Evolutionary conservation across 2,329 filamentous ascomycete genomes (phyloP), one percentile per base, ranked within the genome.

Genomic region (Colletotrichum chrysophilum): DNA sequence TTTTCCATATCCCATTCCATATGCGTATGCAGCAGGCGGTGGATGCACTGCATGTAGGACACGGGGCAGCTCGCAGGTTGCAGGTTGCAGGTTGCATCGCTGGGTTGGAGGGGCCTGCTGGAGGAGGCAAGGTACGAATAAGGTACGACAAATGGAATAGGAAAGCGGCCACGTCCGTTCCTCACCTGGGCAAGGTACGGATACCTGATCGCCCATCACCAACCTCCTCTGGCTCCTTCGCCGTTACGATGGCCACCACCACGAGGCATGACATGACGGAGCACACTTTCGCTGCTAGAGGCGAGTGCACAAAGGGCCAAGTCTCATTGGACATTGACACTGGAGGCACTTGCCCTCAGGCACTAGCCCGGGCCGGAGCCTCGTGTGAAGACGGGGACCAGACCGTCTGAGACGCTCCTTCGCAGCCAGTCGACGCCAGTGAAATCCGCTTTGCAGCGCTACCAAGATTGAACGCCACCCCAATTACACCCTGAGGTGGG

Each of bases 381-480:
- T 75, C 62, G 43, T 68, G 73, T 75, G 52, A 60, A 70, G 67
- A 61, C n/a, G 26, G 21, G 18, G 32, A 32, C 56, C 61, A 68
- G 30, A 60, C 64, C 55, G 64, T 73, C 73, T 28, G 56, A 72
- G 62, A 67, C 64, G 70, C 62, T 72, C 68, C 62, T 62, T 75
- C 68, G 38, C 55, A 66, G 30, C 73, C 64, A 65, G 69, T 62
- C n/a, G 32, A 55, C 69, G 56, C 69, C 55, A 64, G 55, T 24
- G 62, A 32, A 75, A 62, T 67, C 69, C 62, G 38, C 56, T 65
- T 36, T 68, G 21, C 9, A 36, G 36, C 72, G 61, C 61, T 71
- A 55, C 55, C 16, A 60, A 64, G 52, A 71, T 28, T 66, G 68
- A 55, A 52, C 68, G 72, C 72, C 68, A 75, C 55, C 43, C 55